These are phyloP conservation scores for Fraxinus pennsylvanica DNA, from an alignment of 257 asterid genomes.

Conservation along the genomic window DNA sequence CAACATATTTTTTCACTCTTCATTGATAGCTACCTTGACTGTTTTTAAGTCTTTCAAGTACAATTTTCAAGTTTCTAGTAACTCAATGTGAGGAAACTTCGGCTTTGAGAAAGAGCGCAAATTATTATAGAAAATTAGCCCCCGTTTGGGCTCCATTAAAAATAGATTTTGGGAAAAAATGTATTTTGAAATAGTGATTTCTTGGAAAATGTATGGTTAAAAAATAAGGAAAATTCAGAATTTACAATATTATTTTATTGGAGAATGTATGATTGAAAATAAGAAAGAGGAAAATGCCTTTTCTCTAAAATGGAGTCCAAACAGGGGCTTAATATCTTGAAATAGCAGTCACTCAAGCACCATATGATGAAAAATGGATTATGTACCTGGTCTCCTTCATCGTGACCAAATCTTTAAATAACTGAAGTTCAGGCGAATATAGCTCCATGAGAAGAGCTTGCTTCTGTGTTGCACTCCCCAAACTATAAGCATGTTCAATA, in stretches of 20 bases:
- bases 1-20: neutral
- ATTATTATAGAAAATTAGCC: neutral
- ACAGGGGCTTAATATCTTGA: neutral
- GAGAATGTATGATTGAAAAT: too few species aligned
- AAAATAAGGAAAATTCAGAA: too few species aligned
- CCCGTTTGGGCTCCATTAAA: too few species aligned
- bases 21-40: constrained; percentile 4
- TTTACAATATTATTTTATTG: too few species aligned
- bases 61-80: constrained; percentile 8
- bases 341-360: neutral
- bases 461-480: constrained; percentile 90
- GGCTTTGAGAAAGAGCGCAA: constrained; percentile 3
- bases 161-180: too few species aligned
- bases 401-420: constrained; percentile 75
- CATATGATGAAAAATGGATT: neutral
- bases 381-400: constrained; percentile 69
- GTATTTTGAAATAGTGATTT: too few species aligned
- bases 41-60: neutral
- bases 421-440: constrained; percentile 85
- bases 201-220: too few species aligned
- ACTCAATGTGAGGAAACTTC: constrained; percentile 10
- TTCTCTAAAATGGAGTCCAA: too few species aligned
- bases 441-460: constrained; percentile 84
- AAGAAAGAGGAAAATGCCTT: too few species aligned
- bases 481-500: constrained; percentile 75